Evolutionary conservation across 352 stramenopile species (phyloP), one percentile per base, ranked within the genome.

Genomic region (Phytopythium aichiense): DNA sequence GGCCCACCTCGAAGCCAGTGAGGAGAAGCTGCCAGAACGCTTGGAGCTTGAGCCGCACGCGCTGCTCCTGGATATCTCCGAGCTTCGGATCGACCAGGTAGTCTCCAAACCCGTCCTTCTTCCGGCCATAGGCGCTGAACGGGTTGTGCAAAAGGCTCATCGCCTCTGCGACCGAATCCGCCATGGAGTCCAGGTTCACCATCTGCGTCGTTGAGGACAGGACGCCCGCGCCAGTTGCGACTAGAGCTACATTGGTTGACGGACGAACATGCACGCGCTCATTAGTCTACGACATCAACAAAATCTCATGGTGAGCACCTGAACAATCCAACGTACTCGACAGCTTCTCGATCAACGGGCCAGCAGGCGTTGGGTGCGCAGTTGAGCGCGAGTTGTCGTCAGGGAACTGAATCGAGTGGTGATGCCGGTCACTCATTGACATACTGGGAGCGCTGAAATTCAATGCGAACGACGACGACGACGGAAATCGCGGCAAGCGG

Each of bases 21-120:
- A 83, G 30, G 5, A 87, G 57, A 28, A 87, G 52, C 55, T 87
- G 77, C 77, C 77, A 84, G 48, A 87, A 78, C 4, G 74, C 77
- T n/a, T 78, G 65, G 0, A 84, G 66, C 45, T 79, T 79, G 23
- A 81, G 68, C 1, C 71, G 68, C 0, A 54, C 62, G n/a, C 72
- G 66, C 12, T 56, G 54, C 13, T 84, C 74, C 46, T 70, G 69
- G 16, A 64, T 66, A 15, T 73, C 64, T 31, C 74, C 56, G 0
- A 60, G 51, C 35, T 58, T 58, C 9, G 49, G 61, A 33, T 81
- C 63, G 25, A 73, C 65, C 16, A 37, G 58, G 56, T 73, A 81
- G 2, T 60, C 57, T 20, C 80, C 72, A 2, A 66, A 22, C 6
- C 53, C 46, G 22, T 65, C 55, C 3, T 71, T 76, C 25, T 63